Evolutionary conservation across 768 basidiomycete genomes (phyloP), one percentile per base, ranked within the genome.

Genomic region (Auricularia cornea): DNA sequence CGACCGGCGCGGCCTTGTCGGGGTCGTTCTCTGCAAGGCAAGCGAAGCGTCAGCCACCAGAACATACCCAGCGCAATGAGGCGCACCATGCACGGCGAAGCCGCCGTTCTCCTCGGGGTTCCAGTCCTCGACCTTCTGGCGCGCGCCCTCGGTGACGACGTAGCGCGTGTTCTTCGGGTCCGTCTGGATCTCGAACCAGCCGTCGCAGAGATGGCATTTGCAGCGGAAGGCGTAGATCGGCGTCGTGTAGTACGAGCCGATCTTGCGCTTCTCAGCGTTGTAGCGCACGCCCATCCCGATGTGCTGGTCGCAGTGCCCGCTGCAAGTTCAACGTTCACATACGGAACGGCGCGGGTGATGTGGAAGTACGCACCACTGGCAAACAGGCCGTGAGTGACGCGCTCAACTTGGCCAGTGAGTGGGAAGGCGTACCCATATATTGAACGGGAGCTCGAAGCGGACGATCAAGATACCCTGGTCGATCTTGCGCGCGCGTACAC

Each of bases 221-320:
- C 97, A 98, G 56, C 94, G 83, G 74, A 99, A 99, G 5, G 88
- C 90, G 72, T 79, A 98, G 62, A 99, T 98, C 11, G 94, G 91
- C 0, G 95, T 98, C 5, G 92, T 92, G 72, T 89, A 94, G 75
- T 99, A 99, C 63, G 84, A 86, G 16, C 97, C 97, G 35, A 98
- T 84, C 75, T 96, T 98, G 79, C 90, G 90, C 84, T 99, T 99
- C 75, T 98, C 95, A 0, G 97, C 97, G 68, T 99, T 99, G 80
- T 98, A 99, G n/a, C 97, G 90, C 2, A 99, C 97, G 28, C 97
- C 97, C 85, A 97, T 97, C 12, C 97, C 97, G 60, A 99, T 92
- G 77, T 98, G 97, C 68, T 90, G 89, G 73, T 95, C 88, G 77
- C 96, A 99, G 76, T 89, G 89, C 35, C 87, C 92, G 70, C 96